These are phyloP conservation scores for Phytophthora podocarpi DNA, from an alignment of 352 stramenopile genomes.

Conservation along the genomic window DNA sequence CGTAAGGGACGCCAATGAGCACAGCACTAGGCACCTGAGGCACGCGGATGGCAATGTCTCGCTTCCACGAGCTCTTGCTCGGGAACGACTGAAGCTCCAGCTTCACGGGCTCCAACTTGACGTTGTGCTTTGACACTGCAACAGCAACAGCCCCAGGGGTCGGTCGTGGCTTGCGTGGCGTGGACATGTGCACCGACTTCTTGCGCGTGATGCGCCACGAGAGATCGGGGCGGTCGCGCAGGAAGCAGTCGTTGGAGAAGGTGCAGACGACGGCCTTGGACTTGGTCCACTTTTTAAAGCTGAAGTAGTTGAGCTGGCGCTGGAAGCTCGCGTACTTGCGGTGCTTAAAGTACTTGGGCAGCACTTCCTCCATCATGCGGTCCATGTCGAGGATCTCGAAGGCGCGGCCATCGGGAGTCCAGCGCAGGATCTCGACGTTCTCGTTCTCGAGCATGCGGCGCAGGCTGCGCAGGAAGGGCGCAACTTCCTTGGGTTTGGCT, in stretches of 20 bases:
- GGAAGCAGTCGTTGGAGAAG: constrained; percentile 75
- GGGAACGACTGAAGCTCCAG: constrained; percentile 7
- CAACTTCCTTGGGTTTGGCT: constrained; percentile 35
- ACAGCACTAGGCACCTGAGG: constrained; percentile 12
- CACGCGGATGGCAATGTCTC: constrained; percentile 39
- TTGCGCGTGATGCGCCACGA: constrained; percentile 71
- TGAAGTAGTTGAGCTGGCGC: constrained; percentile 88
- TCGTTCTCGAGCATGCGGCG: constrained; percentile 62
- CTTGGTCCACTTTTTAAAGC: constrained; percentile 81
- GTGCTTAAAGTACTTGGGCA: constrained; percentile 89
- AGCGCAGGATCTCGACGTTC: constrained; percentile 48
- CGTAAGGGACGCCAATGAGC: constrained; percentile 8
- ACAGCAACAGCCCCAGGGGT: neutral
- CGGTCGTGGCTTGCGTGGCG: constrained; percentile 7
- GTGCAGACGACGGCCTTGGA: constrained; percentile 76
- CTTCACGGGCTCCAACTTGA: constrained; percentile 19
- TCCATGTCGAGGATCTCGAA: constrained; percentile 88
- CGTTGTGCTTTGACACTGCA: neutral
- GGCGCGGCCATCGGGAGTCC: constrained; percentile 62
- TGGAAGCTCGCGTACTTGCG: constrained; percentile 89
- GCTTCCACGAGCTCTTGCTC: constrained; percentile 30
- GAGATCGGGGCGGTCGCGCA: constrained; percentile 62
- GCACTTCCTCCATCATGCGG: constrained; percentile 59
- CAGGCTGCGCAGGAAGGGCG: constrained; percentile 62
- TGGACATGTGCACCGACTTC: constrained; percentile 49